Evolutionary conservation across 2,329 filamentous ascomycete species (phyloP), one percentile per base, ranked within the genome.

Genomic region (Penicillium sp.): DNA sequence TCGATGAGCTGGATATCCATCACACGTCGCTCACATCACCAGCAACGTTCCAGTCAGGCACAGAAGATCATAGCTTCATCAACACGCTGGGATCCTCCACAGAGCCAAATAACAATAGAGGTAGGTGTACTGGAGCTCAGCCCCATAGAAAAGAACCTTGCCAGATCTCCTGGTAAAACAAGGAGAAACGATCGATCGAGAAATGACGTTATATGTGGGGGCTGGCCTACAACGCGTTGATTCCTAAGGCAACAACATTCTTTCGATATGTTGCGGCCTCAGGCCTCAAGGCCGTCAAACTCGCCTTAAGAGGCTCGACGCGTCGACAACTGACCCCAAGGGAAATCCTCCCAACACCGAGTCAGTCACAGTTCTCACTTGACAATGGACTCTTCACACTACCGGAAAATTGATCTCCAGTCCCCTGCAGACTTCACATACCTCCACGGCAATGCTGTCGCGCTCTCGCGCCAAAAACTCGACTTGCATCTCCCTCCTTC

Each of bases 401-500:
- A 83, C 67, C 79, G 81, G 67, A 83, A 82, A 69, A 78, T 83
- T 69, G 81, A 83, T 63, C 77, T 83, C n/a, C 81, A 83, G 70
- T 80, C 81, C 49, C 73, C 81, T 58, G 75, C 77, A 62, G 81
- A 83, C 73, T 78, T 83, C 55, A 79, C 77, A 57, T 83, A 82
- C 62, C 80, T 83, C 52, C 79, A 81, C 64, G 70, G 73, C 64
- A 83, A 83, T 70, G 76, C 81, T 29, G 67, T 78, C 60, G 72
- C 75, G 4, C 72, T 79, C 61, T 81, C 81, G 23, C 80, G 76
- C 60, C 74, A 78, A 67, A 83, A 83, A 70, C 73, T 83, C 60
- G 81, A 83, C 66, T 74, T 82, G 26, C 77, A 82, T 63, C 76
- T 83, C 15, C 81, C 81, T 58, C 81, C 76, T 26, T 79, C 78